phyloP scores from a whole-genome alignment of 106 monocot genomes.

The Phalaenopsis equestris region DNA sequence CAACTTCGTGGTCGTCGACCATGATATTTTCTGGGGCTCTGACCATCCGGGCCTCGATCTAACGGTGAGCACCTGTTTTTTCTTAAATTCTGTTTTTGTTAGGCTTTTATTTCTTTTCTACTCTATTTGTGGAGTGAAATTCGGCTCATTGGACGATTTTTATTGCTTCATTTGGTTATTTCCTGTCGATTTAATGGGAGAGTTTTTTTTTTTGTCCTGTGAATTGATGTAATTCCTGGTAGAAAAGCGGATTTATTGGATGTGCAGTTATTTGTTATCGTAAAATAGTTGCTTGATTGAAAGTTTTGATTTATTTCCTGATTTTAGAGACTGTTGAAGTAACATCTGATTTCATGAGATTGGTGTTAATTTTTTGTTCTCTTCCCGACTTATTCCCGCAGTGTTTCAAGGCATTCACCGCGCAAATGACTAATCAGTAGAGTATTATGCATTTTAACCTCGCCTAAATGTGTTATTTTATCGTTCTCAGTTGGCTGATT shows the following conservation, averaged over 20 bases:
- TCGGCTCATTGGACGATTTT: not conserved
- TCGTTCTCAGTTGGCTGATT: too few species aligned
- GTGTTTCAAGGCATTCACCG: not conserved
- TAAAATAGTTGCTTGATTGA: not conserved
- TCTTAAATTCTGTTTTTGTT: not conserved
- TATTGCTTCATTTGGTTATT: not conserved
- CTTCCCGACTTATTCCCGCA: not conserved
- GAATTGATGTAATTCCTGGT: not conserved
- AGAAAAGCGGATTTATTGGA: not conserved
- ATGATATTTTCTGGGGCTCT: constrained; percentile 68
- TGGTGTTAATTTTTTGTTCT: not conserved
- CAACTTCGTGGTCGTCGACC: constrained; percentile 83
- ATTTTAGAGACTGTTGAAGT: not conserved
- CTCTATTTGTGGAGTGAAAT: not conserved
- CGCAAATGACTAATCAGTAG: not conserved
- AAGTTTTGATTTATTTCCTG: not conserved
- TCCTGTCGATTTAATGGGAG: not conserved
- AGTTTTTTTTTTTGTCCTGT: not conserved
- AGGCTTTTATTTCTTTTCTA: not conserved
- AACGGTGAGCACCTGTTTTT: constrained; percentile 23
- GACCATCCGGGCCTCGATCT: constrained; percentile 74
- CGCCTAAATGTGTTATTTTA: not conserved
- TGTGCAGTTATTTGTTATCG: not conserved
- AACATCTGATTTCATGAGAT: not conserved
- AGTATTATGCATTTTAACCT: not conserved